A percentile compares a stretch with the other conserved stretches of the same genome.
phyloP scores from a whole-genome alignment of 495 filamentous ascomycete species.

The Xylaria curta region DNA sequence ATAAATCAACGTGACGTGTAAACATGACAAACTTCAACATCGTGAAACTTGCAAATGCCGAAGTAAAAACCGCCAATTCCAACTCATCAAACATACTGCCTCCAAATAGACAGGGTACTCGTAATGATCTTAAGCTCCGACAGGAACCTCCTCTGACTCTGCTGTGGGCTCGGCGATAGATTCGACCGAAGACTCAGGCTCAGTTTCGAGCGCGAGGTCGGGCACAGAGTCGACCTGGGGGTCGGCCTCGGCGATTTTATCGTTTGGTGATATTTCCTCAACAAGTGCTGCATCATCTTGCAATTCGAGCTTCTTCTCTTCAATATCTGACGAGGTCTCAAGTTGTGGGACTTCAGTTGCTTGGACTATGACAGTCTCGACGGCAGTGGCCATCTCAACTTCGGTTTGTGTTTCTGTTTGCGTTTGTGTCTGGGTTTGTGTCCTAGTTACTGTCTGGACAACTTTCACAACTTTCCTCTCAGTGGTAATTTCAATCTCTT shows the following conservation, averaged over 20 bases:
- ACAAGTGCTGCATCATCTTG: neutral
- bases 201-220: neutral
- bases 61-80: neutral
- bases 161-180: neutral
- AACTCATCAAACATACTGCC: constrained; percentile 11
- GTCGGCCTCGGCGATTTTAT: neutral
- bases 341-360: constrained; percentile 31
- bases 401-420: constrained; percentile 46
- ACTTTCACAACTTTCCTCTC: constrained; percentile 45
- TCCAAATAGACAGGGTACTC: constrained; percentile 3
- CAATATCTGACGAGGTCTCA: constrained; percentile 21
- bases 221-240: neutral
- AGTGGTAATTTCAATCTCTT: constrained; percentile 36
- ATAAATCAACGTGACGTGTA: constrained; percentile 18
- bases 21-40: constrained; percentile 4
- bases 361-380: constrained; percentile 32
- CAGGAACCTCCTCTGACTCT: constrained; percentile 15
- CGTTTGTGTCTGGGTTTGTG: constrained; percentile 26
- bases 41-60: neutral
- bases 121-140: constrained; percentile 22
- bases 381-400: constrained; percentile 29
- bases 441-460: constrained; percentile 48
- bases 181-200: neutral
- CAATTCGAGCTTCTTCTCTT: constrained; percentile 25
- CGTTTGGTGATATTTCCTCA: neutral